A percentile compares a stretch with the other conserved stretches of the same genome.
These are phyloP conservation scores for Asterella californica DNA, from an alignment of 225 moss, liverwort and hornwort genomes.

Conservation along the genomic window DNA sequence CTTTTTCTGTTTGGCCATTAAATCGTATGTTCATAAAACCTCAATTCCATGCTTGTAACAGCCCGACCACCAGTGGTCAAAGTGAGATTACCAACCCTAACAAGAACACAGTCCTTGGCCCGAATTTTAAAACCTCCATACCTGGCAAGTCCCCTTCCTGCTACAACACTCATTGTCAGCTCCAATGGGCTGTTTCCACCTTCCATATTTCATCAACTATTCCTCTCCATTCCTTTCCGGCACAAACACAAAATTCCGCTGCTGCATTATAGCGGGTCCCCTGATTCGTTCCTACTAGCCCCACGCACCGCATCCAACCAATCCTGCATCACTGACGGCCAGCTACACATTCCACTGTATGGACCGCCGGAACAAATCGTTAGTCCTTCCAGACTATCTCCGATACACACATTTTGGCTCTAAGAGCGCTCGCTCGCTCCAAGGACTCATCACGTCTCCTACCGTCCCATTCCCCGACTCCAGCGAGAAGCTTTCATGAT, in stretches of 20 bases:
- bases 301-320: neutral
- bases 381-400: too few species aligned
- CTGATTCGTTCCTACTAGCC: neutral
- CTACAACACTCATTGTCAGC: neutral
- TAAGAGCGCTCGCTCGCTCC: neutral
- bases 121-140: neutral
- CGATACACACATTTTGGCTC: neutral
- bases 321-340: neutral
- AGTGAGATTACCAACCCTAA: conserved; percentile 14
- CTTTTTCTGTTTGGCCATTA: conserved; percentile 99
- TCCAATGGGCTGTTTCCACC: conserved; percentile 4
- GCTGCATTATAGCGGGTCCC: neutral
- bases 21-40: neutral
- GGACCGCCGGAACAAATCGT: neutral
- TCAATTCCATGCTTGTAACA: conserved; percentile 19
- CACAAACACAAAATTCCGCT: neutral
- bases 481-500: neutral
- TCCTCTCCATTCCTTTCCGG: neutral
- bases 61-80: neutral
- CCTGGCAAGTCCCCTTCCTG: neutral
- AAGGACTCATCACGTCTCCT: neutral
- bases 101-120: neutral
- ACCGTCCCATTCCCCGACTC: neutral
- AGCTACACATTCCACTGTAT: neutral
- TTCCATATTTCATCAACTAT: neutral